Percentiles rank a stretch among this genome's conserved stretches.
These are phyloP conservation scores for Alternaria brassicicola DNA, from an alignment of 2,329 filamentous ascomycete species.

Conservation along the genomic window DNA sequence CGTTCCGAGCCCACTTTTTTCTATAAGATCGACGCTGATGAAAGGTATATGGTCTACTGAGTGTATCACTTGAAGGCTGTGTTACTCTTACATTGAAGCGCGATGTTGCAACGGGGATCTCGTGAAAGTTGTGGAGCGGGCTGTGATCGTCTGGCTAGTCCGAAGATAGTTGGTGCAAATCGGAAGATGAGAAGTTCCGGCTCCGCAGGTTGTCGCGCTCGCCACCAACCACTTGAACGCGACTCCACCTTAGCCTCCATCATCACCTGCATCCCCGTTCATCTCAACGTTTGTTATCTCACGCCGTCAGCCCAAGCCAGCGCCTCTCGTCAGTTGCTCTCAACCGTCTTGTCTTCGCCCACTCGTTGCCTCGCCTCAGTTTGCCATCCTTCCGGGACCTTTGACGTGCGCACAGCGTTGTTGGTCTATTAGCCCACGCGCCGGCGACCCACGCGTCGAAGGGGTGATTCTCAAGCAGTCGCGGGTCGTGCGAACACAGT, in stretches of 20 bases:
- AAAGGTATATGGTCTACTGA: background rate
- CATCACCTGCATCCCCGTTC: too few relatives aligned
- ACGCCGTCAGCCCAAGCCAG: background rate
- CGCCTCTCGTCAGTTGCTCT: background rate
- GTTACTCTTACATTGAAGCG: too few relatives aligned
- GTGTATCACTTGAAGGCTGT: too few relatives aligned
- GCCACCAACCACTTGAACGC: background rate
- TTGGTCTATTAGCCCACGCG: slow-evolving; percentile 13
- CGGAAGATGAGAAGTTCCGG: background rate
- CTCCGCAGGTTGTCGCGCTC: background rate
- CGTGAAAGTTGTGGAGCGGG: too few relatives aligned
- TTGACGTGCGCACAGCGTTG: slow-evolving; percentile 8
- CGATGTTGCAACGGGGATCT: too few relatives aligned
- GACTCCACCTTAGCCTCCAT: background rate
- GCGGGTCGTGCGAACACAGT: slow-evolving; percentile 11
- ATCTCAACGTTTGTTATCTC: background rate
- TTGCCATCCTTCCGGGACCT: slow-evolving; percentile 25
- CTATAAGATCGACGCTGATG: background rate
- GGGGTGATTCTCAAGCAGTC: slow-evolving; percentile 22
- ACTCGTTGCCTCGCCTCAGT: slow-evolving; percentile 11
- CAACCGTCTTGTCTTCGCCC: slow-evolving; percentile 5
- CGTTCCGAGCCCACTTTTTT: too few relatives aligned
- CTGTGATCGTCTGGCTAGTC: too few relatives aligned
- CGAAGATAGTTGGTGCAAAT: background rate
- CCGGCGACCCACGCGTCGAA: slow-evolving; percentile 9